phyloP scores from a whole-genome alignment of 805 yeast species.

The Spathaspora passalidarum region DNA sequence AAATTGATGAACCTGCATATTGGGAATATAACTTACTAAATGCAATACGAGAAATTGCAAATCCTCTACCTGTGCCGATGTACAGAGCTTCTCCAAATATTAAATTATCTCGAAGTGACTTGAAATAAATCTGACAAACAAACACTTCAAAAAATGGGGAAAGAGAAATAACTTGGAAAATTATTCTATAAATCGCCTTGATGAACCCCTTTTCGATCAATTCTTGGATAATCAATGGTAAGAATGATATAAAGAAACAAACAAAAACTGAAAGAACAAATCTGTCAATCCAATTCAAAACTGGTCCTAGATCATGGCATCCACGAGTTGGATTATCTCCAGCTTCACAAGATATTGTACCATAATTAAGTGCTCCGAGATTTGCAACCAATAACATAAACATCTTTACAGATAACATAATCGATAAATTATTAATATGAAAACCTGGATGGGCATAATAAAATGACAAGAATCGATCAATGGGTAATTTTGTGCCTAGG shows the following conservation, averaged over 20 bases:
- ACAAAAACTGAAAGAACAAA: slow-evolving; percentile 88
- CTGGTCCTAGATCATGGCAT: slow-evolving; percentile 82
- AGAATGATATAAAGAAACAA: slow-evolving; percentile 87
- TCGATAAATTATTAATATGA: slow-evolving; percentile 86
- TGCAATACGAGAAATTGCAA: slow-evolving; percentile 79
- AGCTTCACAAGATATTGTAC: slow-evolving; percentile 65
- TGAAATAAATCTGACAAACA: slow-evolving; percentile 89
- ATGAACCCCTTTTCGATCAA: slow-evolving; percentile 79
- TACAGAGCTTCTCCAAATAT: slow-evolving; percentile 91
- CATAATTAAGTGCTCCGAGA: slow-evolving; percentile 74
- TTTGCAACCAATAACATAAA: slow-evolving; percentile 79
- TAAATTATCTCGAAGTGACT: slow-evolving; percentile 69
- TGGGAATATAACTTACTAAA: slow-evolving; percentile 72
- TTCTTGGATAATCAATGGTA: slow-evolving; percentile 86
- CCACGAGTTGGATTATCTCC: slow-evolving; percentile 39
- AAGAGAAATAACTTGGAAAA: slow-evolving; percentile 74
- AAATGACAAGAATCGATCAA: slow-evolving; percentile 87
- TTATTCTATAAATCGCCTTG: slow-evolving; percentile 67
- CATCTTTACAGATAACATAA: slow-evolving; percentile 80
- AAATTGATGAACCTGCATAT: slow-evolving; percentile 74
- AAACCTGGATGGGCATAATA: slow-evolving; percentile 97
- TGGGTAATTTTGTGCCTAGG: slow-evolving; percentile 83
- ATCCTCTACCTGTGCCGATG: slow-evolving; percentile 90
- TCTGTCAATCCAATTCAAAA: slow-evolving; percentile 84
- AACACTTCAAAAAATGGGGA: slow-evolving; percentile 94